Percentiles rank a stretch among this genome's conserved stretches.
Conservation (phyloP, 1,284 basidiomycete species). For the Entoloma clypeatum region DNA sequence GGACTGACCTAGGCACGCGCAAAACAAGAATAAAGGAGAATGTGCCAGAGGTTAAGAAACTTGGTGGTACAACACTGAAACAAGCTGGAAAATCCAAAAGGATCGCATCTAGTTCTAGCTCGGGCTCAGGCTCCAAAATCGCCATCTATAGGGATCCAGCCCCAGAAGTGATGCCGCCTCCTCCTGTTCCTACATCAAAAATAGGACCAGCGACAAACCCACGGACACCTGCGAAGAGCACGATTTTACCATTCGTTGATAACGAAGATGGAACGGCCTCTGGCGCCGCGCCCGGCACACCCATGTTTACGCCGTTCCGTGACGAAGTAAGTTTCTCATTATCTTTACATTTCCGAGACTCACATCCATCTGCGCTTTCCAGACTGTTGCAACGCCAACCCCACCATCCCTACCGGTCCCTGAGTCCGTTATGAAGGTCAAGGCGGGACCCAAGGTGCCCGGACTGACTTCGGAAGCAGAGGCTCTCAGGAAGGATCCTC, state of each 20-base stretch:
- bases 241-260: constrained; percentile 40
- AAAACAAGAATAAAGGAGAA: constrained; percentile 76
- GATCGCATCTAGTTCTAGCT: constrained; percentile 39
- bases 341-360: constrained; percentile 5
- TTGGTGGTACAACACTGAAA: constrained; percentile 59
- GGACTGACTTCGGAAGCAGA: constrained; percentile 59
- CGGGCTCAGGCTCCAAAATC: constrained; percentile 43
- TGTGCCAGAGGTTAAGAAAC: constrained; percentile 59
- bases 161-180: constrained; percentile 35
- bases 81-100: constrained; percentile 55
- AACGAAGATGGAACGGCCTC: constrained; percentile 21
- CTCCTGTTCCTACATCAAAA: constrained; percentile 27
- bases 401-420: constrained; percentile 27
- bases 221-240: constrained; percentile 30
- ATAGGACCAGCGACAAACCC: constrained; percentile 27
- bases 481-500: constrained; percentile 68
- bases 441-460: constrained; percentile 38
- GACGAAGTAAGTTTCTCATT: constrained; percentile 52
- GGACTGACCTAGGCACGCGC: constrained; percentile 70
- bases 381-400: constrained; percentile 20
- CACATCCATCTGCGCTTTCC: constrained; percentile 4
- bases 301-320: constrained; percentile 62
- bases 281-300: constrained; percentile 37
- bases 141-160: constrained; percentile 53
- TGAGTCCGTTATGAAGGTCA: constrained; percentile 61